Evolutionary conservation across 495 filamentous ascomycete species (phyloP), one percentile per base, ranked within the genome.

Genomic region (Penicillium soppii): DNA sequence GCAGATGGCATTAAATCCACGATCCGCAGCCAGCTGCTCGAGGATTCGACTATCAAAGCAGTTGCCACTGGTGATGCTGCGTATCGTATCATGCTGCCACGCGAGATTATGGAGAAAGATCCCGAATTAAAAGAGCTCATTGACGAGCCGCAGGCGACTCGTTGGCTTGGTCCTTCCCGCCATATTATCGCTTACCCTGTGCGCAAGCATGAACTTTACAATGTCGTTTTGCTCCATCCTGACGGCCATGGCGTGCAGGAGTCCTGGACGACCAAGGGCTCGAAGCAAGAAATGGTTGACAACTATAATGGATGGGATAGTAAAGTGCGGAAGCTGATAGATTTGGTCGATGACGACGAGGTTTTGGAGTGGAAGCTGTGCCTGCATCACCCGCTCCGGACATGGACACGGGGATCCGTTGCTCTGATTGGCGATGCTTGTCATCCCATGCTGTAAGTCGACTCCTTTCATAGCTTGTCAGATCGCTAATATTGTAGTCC

Each of bases 361-460:
- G 77, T 87, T 4, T 68, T 82, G 50, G 86, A 87, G 57, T 87
- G 83, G 84, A 80, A 83, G 42, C 67, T 87, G 10, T 83, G 81
- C 65, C 76, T 85, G 40, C 72, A 82, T 27, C 63, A 66, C 1
- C 76, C 76, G 1, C 60, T 87, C n/a, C 68, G 75, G 23, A 76
- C 66, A 12, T 87, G 83, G 84, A 73, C 75, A 8, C 69, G 71
- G 12, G 79, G 73, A 1, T 76, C 71, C 29, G 82, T 88, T 42
- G 83, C 79, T 7, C 61, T 89, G 35, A 72, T 89, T 17, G 86
- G 86, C 19, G 86, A 88, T 59, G 80, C 86, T 5, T 85, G 83
- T 41, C 86, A 89, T 54, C 84, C 86, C 4, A 87, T 84, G 59
- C 75, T 88, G 47, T 73, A 50, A 48, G 70, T 62, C 10, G 22